These are phyloP conservation scores for Pythium phragmiticola DNA, from an alignment of 352 stramenopile genomes.

Conservation along the genomic window DNA sequence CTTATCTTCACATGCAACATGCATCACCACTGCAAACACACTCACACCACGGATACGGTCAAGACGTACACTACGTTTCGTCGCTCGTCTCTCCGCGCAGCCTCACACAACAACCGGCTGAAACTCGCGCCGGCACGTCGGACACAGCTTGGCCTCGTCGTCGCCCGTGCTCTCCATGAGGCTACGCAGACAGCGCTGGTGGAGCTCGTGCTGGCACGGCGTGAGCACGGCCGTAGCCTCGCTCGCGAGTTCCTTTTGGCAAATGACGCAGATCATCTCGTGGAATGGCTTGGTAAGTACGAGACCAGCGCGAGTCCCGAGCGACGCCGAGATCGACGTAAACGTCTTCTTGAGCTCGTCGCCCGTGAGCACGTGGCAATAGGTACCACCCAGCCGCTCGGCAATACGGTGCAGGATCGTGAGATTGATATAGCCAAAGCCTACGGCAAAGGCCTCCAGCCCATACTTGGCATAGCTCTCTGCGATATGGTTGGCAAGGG, in stretches of 20 bases:
- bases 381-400: slow-evolving; percentile 52
- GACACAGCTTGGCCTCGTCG: slow-evolving; percentile 10
- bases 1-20: background rate
- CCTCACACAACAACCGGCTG: background rate
- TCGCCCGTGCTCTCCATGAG: slow-evolving; percentile 8
- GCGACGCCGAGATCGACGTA: slow-evolving; percentile 67
- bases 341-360: slow-evolving; percentile 78
- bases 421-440: slow-evolving; percentile 73
- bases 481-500: slow-evolving; percentile 51
- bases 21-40: background rate
- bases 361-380: slow-evolving; percentile 56
- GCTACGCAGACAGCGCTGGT: slow-evolving; percentile 36
- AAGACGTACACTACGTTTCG: background rate
- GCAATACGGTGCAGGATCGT: slow-evolving; percentile 54
- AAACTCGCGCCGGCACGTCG: slow-evolving; percentile 19
- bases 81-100: no score
- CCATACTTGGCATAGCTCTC: slow-evolving; percentile 57
- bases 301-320: slow-evolving; percentile 57
- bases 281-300: slow-evolving; percentile 57
- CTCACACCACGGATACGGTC: no score
- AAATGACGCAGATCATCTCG: slow-evolving; percentile 63
- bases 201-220: slow-evolving; percentile 50
- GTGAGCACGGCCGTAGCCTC: slow-evolving; percentile 45
- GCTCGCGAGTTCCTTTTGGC: slow-evolving; percentile 49
- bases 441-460: slow-evolving; percentile 61